Evolutionary conservation across 108 stramenopile genomes (phyloP).

Genomic region (Cyclotella cryptica): DNA sequence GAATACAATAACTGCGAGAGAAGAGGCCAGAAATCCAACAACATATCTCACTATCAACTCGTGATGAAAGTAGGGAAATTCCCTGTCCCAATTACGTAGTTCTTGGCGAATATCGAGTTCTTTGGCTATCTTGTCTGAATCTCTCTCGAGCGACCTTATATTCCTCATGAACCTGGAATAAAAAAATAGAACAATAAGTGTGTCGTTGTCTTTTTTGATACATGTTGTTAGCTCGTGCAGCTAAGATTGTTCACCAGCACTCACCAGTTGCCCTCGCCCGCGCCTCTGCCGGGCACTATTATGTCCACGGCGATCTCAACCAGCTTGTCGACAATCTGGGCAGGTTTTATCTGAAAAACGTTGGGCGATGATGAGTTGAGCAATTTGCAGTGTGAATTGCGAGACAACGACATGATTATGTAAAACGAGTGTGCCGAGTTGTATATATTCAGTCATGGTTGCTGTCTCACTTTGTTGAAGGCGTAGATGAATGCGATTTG

Average conservation of each 20-base stretch:
- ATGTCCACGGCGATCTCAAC: conserved; percentile 71
- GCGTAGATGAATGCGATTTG: conserved; percentile 53
- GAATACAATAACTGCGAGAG: conserved; percentile 54
- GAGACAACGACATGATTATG: neutral
- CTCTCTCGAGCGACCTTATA: conserved; percentile 41
- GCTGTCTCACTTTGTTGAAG: conserved; percentile 44
- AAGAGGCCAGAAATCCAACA: conserved; percentile 70
- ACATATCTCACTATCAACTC: conserved; percentile 82
- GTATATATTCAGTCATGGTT: too few relatives aligned
- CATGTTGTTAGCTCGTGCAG: neutral
- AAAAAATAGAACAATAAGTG: neutral
- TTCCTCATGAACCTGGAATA: conserved; percentile 32
- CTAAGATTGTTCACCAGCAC: neutral
- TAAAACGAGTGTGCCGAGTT: neutral
- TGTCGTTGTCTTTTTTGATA: neutral
- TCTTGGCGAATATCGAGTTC: conserved; percentile 79
- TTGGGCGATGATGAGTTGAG: neutral
- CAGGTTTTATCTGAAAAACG: conserved; percentile 65
- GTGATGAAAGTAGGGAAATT: conserved; percentile 85
- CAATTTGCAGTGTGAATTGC: neutral
- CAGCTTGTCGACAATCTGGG: conserved; percentile 72
- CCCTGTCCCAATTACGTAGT: conserved; percentile 76
- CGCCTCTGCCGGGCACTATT: conserved; percentile 75
- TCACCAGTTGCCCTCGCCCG: conserved; percentile 73
- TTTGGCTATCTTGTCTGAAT: conserved; percentile 50